Base-by-base conservation (phyloP, 306 rosid genomes). In the Benincasa hispida region DNA sequence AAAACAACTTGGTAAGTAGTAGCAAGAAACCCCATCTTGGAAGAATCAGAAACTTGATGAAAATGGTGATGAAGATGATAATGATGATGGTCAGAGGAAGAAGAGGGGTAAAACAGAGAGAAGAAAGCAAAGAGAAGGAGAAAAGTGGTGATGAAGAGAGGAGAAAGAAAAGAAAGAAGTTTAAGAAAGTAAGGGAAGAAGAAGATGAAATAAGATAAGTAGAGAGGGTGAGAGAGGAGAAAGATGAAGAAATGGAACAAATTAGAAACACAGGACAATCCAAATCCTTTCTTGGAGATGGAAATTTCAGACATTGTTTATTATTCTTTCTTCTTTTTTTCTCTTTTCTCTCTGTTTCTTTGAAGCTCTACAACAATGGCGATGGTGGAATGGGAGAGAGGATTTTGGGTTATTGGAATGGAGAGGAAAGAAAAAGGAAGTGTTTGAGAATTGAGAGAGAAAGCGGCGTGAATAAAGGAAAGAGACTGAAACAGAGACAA, bases 381-480 rank as follows among this genome's bases (percentile, higher is more conserved):
- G 79, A 80, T 34, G 78, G 57, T 51, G 59, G 74, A 27, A 24
- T 77, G 55, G 77, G 1, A 9, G 62, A 55, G 77, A 8, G 10
- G 47, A 41, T 42, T 68, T 81, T 25, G 3, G 35, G 41, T 42
- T 73, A 28, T 30, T 51, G 63, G n/a, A 51, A 8, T 73, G 34
- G 57, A 45, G 57, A 42, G 84, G 60, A 77, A 67, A 79, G 78
- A 81, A 77, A 80, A 59, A 50, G 15, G 12, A 54, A 54, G 21
- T 9, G 61, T 19, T 47, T 10, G 45, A 32, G 42, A 75, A 75
- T 41, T 75, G 67, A 22, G 77, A 84, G 86, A 72, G 82, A 85
- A 83, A 83, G 81, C 82, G 97, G 89, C 97, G 97, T 91, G 98
- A 91, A 87, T 90, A 84, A 87, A 87, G 97, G 98, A 78, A 78